Evolutionary conservation across 202 grass and related monocot genomes (phyloP), one percentile per base, ranked within the genome.

Genomic region (Miscanthus sacchariflorus): DNA sequence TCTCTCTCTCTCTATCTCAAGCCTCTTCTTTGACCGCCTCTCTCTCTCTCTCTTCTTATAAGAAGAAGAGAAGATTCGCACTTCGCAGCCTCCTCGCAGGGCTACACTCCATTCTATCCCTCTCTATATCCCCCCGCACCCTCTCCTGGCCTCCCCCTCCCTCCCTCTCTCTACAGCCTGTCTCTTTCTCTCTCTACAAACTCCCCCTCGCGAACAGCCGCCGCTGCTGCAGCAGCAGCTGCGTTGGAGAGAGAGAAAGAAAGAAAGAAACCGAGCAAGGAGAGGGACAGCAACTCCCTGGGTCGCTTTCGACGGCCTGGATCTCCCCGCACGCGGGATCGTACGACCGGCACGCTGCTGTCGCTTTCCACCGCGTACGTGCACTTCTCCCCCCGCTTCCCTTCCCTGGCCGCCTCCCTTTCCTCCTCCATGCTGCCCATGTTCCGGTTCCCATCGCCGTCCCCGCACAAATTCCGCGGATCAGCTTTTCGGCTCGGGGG

Each of bases 291-390:
- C 78, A n/a, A 30, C 74, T 17, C 52, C 18, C 77, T 70, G 30
- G 44, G 87, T 93, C 85, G 73, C 77, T 89, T 90, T 94, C 91
- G 85, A 80, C 87, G 91, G 92, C 74, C 84, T 46, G 68, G 92
- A 95, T 95, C 89, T 85, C 79, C 81, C 88, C 84, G 50, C 65
- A 77, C 75, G 61, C 33, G n/a, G 49, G 70, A 93, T 95, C 93
- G 82, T 87, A 95, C 95, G 89, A 50, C 28, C 27, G 33, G 12
- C 90, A 74, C 84, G 82, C 23, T 35, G 59, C 78, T 78, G 84
- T 94, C 88, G 74, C 83, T 88, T 86, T 86, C 90, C 46, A 82
- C 30, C 66, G 56, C 78, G 77, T 82, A 95, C 69, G 93, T 91
- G 73, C 52, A 17, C 52, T 18, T 18, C 70, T 14, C 38, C 67